A percentile compares a stretch with the other conserved stretches of the same genome.
phyloP scores from a whole-genome alignment of 164 flowering plant species.

The Vitis cinerea region DNA sequence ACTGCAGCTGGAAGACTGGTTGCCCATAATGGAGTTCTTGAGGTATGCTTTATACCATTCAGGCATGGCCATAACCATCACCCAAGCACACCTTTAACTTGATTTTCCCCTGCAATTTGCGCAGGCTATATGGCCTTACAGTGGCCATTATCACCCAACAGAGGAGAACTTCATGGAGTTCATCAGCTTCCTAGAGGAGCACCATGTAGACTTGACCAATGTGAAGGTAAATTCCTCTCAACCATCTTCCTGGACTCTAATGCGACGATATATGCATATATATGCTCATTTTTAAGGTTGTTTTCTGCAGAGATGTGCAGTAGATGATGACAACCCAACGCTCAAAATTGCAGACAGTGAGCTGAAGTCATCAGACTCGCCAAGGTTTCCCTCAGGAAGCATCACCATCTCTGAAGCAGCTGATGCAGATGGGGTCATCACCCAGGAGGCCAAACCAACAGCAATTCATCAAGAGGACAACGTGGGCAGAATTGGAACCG shows the following conservation, averaged over 20 bases:
- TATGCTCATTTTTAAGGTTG: no score
- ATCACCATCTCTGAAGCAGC: no score
- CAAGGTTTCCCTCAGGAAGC: no score
- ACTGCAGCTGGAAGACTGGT: conserved; percentile 76
- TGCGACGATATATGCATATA: no score
- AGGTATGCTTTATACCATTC: conserved; percentile 27
- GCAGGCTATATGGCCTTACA: conserved; percentile 57
- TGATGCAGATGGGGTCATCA: no score
- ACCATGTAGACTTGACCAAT: conserved; percentile 39
- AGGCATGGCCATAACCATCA: neutral
- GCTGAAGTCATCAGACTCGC: neutral
- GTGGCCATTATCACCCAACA: conserved; percentile 61
- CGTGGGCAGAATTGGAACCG: neutral
- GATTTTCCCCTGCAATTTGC: neutral
- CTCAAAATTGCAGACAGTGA: neutral
- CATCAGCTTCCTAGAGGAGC: conserved; percentile 43
- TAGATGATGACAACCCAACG: conserved; percentile 34
- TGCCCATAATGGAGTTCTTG: conserved; percentile 57
- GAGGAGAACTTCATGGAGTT: conserved; percentile 49
- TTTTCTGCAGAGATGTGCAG: conserved; percentile 30
- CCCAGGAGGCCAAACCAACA: no score
- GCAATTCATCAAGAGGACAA: no score
- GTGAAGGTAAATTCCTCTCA: conserved; percentile 36
- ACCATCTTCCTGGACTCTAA: no score
- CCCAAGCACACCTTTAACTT: neutral